Evolutionary conservation across 169 alveolate species (phyloP).

Genomic region (Plasmodium ovale): DNA sequence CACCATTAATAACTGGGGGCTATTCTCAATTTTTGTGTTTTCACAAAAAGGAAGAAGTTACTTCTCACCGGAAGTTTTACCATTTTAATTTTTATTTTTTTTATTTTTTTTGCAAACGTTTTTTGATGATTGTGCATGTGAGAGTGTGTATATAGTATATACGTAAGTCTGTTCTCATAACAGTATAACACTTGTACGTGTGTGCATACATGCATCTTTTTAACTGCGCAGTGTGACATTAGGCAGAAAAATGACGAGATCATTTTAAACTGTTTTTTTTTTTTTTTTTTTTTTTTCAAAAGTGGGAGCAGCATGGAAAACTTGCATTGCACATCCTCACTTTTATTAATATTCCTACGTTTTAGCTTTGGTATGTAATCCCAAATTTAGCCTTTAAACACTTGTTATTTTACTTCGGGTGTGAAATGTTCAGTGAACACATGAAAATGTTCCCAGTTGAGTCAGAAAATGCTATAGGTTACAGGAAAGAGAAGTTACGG

Average conservation of each 20-base stretch:
- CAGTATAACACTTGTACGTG: not conserved
- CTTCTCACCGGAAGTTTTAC: not conserved
- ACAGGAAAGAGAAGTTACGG: constrained; percentile 10
- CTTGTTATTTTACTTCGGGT: too few relatives aligned
- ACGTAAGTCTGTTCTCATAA: too few relatives aligned
- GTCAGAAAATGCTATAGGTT: constrained; percentile 25
- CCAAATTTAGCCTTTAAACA: not conserved
- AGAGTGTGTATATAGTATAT: not conserved
- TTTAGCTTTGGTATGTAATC: not conserved
- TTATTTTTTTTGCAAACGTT: constrained; percentile 1
- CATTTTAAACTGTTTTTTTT: too few relatives aligned
- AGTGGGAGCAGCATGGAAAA: too few relatives aligned
- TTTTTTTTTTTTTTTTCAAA: too few relatives aligned
- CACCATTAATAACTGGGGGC: not conserved
- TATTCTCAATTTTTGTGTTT: not conserved
- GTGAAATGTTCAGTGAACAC: not conserved
- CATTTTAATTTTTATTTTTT: too few relatives aligned
- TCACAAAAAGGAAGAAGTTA: not conserved
- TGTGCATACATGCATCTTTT: too few relatives aligned
- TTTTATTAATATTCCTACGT: too few relatives aligned
- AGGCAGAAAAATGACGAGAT: too few relatives aligned
- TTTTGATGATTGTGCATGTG: constrained; percentile 14
- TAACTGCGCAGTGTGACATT: not conserved
- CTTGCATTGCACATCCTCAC: too few relatives aligned
- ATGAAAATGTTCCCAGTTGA: constrained; percentile 32